Percentiles rank a stretch among this genome's conserved stretches.
Conservation (phyloP, 2,329 filamentous ascomycete species). For the Ophiostoma fasciatum region DNA sequence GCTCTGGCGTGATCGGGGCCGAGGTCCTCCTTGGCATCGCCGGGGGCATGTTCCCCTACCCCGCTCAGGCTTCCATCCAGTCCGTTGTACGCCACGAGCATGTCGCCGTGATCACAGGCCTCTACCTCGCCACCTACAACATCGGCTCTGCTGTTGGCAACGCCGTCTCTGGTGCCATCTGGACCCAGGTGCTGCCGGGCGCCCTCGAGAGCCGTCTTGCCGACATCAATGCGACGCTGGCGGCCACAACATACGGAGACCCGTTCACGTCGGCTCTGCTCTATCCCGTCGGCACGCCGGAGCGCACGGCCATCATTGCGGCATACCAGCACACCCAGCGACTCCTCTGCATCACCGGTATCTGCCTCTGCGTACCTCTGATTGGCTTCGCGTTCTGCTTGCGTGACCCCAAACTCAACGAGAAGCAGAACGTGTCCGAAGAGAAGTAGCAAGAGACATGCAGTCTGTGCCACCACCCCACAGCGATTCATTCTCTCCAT, state of each 20-base stretch:
- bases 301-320: constrained; percentile 27
- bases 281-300: constrained; percentile 27
- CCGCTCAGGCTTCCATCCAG: constrained; percentile 31
- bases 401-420: constrained; percentile 30
- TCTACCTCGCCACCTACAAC: constrained; percentile 49
- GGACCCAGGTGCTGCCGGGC: constrained; percentile 40
- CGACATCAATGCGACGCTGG: constrained; percentile 24
- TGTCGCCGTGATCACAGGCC: constrained; percentile 47
- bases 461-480: too few species aligned
- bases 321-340: constrained; percentile 33
- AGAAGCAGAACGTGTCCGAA: constrained; percentile 27
- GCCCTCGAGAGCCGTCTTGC: constrained; percentile 20
- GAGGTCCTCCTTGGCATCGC: constrained; percentile 48
- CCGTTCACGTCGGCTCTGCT: constrained; percentile 19
- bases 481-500: too few species aligned
- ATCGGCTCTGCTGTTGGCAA: constrained; percentile 46
- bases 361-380: constrained; percentile 32
- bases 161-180: constrained; percentile 46
- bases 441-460: not conserved
- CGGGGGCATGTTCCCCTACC: constrained; percentile 45
- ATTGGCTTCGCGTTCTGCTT: constrained; percentile 27
- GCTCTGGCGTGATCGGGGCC: constrained; percentile 45
- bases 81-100: constrained; percentile 30
- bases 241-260: constrained; percentile 19
- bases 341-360: constrained; percentile 31